Conservation (phyloP, 768 basidiomycete genomes). For the Mycena floridula region DNA sequence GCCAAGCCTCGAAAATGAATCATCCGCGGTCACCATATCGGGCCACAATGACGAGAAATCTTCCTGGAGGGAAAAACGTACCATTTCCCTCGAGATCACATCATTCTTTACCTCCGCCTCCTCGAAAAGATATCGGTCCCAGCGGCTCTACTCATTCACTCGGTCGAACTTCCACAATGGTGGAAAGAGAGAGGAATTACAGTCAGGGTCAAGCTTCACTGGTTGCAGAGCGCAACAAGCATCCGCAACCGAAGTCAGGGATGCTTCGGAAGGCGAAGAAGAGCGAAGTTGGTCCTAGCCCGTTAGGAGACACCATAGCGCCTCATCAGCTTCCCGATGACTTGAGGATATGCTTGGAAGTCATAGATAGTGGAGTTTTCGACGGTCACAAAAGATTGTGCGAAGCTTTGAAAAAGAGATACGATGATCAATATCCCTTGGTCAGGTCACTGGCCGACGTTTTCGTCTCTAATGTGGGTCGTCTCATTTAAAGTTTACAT, state of each 20-base stretch:
- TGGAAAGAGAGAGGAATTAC: slow-evolving; percentile 44
- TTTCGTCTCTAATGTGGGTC: slow-evolving; percentile 86
- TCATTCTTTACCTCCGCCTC: slow-evolving; percentile 65
- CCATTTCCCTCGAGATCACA: slow-evolving; percentile 81
- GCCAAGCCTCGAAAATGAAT: slow-evolving; percentile 42
- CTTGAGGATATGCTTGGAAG: slow-evolving; percentile 77
- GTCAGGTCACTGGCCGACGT: slow-evolving; percentile 92
- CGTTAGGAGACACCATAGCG: slow-evolving; percentile 51
- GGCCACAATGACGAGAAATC: slow-evolving; percentile 33
- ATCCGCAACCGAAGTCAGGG: slow-evolving; percentile 27
- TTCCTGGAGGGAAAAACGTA: slow-evolving; percentile 39
- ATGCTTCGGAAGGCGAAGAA: slow-evolving; percentile 67
- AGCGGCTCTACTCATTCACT: slow-evolving; percentile 69
- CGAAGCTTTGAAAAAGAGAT: slow-evolving; percentile 81
- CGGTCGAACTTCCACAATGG: slow-evolving; percentile 57
- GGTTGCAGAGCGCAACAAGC: slow-evolving; percentile 25
- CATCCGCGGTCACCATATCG: slow-evolving; percentile 81
- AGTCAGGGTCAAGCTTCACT: slow-evolving; percentile 36
- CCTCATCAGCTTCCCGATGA: slow-evolving; percentile 86
- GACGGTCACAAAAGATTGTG: slow-evolving; percentile 85
- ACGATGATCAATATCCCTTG: slow-evolving; percentile 93
- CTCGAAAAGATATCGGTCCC: slow-evolving; percentile 42
- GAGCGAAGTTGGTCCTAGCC: slow-evolving; percentile 43
- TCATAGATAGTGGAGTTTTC: slow-evolving; percentile 80
- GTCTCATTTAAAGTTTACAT: slow-evolving; percentile 7